A percentile compares a stretch with the other conserved stretches of the same genome.
Conservation (phyloP, 1,284 basidiomycete species). For the Leccinum cinnamomeum region DNA sequence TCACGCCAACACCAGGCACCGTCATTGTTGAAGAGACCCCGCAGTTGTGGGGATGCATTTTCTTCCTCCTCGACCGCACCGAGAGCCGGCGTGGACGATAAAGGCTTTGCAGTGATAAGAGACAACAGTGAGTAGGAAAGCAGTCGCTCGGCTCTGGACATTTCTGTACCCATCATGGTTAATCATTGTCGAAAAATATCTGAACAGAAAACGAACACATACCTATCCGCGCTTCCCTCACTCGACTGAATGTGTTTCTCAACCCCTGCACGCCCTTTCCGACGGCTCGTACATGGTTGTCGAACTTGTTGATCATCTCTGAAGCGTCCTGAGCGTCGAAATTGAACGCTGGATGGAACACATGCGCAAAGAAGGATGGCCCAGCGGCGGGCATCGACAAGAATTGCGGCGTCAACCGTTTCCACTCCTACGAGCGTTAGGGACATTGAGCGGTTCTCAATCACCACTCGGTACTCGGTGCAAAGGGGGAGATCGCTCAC, state of each 20-base stretch:
- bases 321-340: slow-evolving; percentile 69
- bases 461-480: not conserved
- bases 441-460: slow-evolving; percentile 13
- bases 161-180: slow-evolving; percentile 44
- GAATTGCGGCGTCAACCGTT: slow-evolving; percentile 59
- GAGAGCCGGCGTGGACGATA: slow-evolving; percentile 48
- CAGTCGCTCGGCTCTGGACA: slow-evolving; percentile 69
- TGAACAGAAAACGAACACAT: slow-evolving; percentile 26
- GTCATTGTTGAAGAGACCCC: slow-evolving; percentile 63
- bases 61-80: slow-evolving; percentile 51
- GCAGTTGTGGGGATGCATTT: slow-evolving; percentile 34
- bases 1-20: slow-evolving; percentile 89
- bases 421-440: slow-evolving; percentile 60
- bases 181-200: not conserved
- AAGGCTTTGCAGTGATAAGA: slow-evolving; percentile 65
- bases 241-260: slow-evolving; percentile 57
- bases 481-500: slow-evolving; percentile 42
- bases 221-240: slow-evolving; percentile 70
- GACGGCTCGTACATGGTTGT: slow-evolving; percentile 61
- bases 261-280: slow-evolving; percentile 68
- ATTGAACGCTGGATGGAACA: slow-evolving; percentile 85
- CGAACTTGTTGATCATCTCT: slow-evolving; percentile 60
- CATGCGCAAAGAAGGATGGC: slow-evolving; percentile 71
- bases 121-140: slow-evolving; percentile 70
- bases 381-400: slow-evolving; percentile 61